Conservation (phyloP, 495 filamentous ascomycete species). For the Talaromyces liani region DNA sequence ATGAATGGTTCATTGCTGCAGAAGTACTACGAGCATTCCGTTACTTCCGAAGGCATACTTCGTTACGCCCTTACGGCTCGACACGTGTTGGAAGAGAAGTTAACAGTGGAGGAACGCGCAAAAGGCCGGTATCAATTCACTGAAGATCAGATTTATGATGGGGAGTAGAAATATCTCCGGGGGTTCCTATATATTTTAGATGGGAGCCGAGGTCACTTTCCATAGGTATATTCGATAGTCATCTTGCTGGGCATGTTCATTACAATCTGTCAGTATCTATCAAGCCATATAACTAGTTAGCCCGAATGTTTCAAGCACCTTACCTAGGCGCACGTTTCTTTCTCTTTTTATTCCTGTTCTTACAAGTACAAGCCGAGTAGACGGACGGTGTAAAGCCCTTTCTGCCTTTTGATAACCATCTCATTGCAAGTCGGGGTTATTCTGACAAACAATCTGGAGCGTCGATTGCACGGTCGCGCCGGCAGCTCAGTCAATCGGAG, state of each 20-base stretch:
- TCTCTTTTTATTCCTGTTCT: background rate
- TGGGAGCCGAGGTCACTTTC: background rate
- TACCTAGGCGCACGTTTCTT: background rate
- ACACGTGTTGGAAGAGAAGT: constrained; percentile 22
- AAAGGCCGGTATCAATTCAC: constrained; percentile 24
- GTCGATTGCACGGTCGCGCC: background rate
- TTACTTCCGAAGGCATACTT: constrained; percentile 46
- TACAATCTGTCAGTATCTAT: background rate
- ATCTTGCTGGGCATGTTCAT: background rate
- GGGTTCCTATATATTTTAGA: background rate
- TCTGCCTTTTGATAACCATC: no score
- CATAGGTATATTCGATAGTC: background rate
- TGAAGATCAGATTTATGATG: constrained; percentile 26
- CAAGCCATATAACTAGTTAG: background rate
- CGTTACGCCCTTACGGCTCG: constrained; percentile 56
- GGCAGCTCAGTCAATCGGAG: background rate
- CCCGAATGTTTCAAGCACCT: background rate
- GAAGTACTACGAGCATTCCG: constrained; percentile 64
- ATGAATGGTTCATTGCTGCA: constrained; percentile 75
- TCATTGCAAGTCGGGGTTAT: no score
- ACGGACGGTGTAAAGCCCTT: no score
- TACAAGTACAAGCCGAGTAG: background rate
- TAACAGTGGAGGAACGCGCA: constrained; percentile 12
- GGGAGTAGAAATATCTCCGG: constrained; percentile 13
- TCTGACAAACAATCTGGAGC: background rate